These are phyloP conservation scores for Coniochaeta sp. DNA, from an alignment of 2,329 filamentous ascomycete species.

Conservation along the genomic window DNA sequence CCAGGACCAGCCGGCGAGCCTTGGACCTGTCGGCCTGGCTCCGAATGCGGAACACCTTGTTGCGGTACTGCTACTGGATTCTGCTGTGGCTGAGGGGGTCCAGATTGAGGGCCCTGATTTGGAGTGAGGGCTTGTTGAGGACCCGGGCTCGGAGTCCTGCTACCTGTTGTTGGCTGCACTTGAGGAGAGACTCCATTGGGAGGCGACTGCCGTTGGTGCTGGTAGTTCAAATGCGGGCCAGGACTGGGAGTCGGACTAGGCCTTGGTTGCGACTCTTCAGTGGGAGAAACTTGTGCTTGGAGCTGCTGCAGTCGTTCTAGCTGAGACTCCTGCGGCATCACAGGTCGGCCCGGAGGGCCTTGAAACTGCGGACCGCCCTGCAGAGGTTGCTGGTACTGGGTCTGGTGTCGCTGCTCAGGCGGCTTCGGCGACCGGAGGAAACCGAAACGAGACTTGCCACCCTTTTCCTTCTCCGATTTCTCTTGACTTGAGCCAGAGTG, in stretches of 20 bases:
- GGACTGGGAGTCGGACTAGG: constrained; percentile 1
- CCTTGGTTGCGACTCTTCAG: constrained; percentile 2
- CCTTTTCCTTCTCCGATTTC: constrained; percentile 15
- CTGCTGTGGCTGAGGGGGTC: constrained; percentile 9
- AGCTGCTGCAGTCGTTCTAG: constrained; percentile 5
- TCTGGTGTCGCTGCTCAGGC: constrained; percentile 4
- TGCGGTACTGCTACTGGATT: not conserved
- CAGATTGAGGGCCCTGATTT: not conserved
- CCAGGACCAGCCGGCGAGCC: not conserved
- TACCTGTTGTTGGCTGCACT: constrained; percentile 1
- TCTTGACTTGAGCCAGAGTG: constrained; percentile 7
- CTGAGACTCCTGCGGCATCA: constrained; percentile 4
- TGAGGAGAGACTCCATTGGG: constrained; percentile 5
- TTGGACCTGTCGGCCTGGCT: not conserved
- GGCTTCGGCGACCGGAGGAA: constrained; percentile 14
- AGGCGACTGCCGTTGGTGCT: constrained; percentile 11
- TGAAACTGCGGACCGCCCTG: constrained; percentile 4
- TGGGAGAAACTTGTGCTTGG: constrained; percentile 3
- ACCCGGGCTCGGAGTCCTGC: not conserved
- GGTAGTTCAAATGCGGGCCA: constrained; percentile 9
- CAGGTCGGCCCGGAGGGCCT: constrained; percentile 4
- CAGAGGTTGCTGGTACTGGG: constrained; percentile 1
- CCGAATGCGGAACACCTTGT: not conserved
- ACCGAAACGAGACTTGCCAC: constrained; percentile 11
- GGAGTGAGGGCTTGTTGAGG: constrained; percentile 3